These are phyloP conservation scores for Huiozyma sinensis DNA, from an alignment of 805 yeast species.

Conservation along the genomic window DNA sequence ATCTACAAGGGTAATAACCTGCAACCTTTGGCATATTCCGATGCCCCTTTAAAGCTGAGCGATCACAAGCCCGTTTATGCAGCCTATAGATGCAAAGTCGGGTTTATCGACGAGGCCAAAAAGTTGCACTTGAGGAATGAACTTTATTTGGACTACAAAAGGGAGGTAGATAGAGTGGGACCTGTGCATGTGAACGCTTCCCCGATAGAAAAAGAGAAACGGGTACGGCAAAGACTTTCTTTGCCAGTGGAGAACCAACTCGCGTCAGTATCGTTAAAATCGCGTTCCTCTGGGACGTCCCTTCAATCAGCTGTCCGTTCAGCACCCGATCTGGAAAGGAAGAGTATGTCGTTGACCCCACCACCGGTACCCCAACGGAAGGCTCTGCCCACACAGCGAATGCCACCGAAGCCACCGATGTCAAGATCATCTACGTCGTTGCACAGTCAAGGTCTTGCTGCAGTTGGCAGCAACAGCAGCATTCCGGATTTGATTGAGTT, in stretches of 20 bases:
- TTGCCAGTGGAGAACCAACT: no score
- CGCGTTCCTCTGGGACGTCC: not conserved
- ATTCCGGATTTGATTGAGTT: not conserved
- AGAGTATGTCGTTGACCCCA: not conserved
- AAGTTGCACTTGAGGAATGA: conserved; percentile 46
- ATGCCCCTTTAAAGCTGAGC: conserved; percentile 54
- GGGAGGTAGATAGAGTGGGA: no score
- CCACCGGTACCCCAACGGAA: not conserved
- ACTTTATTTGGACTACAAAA: conserved; percentile 31
- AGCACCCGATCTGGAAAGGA: no score
- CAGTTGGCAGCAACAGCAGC: not conserved
- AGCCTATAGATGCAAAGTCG: conserved; percentile 56
- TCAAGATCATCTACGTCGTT: conserved; percentile 1
- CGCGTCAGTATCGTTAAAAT: no score
- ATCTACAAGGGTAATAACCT: conserved; percentile 50
- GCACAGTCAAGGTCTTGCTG: not conserved
- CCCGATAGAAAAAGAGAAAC: not conserved
- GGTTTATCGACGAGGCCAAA: conserved; percentile 53
- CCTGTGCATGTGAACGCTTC: not conserved
- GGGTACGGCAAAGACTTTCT: no score
- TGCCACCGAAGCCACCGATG: conserved; percentile 11
- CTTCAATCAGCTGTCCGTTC: not conserved
- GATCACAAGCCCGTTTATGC: conserved; percentile 94
- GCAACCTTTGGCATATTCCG: conserved; percentile 55
- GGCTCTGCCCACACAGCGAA: conserved; percentile 3